Evolutionary conservation across 768 basidiomycete species (phyloP), one percentile per base, ranked within the genome.

Genomic region (Chalciporus piperatus): DNA sequence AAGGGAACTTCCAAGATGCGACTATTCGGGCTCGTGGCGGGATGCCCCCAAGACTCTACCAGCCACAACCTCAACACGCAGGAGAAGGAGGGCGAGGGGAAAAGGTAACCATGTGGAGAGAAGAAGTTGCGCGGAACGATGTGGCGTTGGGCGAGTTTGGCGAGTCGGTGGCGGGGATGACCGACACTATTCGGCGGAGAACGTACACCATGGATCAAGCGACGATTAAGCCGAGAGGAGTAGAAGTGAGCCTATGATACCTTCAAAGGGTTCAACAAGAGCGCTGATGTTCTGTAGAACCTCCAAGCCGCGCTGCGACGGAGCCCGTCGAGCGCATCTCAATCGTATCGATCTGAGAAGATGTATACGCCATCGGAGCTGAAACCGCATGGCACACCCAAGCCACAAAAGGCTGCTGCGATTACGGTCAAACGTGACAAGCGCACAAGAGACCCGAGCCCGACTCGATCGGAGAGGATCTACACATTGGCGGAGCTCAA

Each of bases 21-120:
- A 56, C 61, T 10, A 46, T 59, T n/a, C 56, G 48, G 17, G 49
- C 55, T 6, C 59, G 51, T 8, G 55, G 43, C 16, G 45, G 25
- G n/a, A 14, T 28, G 2, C 22, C 42, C 8, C 8, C 54, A 41
- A 51, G 35, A 25, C 49, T 46, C 30, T 22, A 54, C 23, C 53
- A 52, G 22, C 35, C 50, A 3, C 51, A 25, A 56, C n/a, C 35
- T 4, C 35, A 37, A 59, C 56, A 13, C 56, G 51, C 28, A 56
- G 49, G 56, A 64, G 52, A 56, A 50, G 50, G 46, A 11, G 61
- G 37, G 17, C 54, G 45, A 14, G 64, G 51, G 20, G 56, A 56
- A 6, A 80, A 78, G 42, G 76, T 85, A 48, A 76, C 72, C 20
- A 74, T 73, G 9, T 85, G 83, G 83, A 69, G 81, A 30, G 78